A percentile compares a stretch with the other conserved stretches of the same genome.
These are phyloP conservation scores for Paramyrothecium roridum DNA, from an alignment of 2,329 filamentous ascomycete genomes.

Conservation along the genomic window DNA sequence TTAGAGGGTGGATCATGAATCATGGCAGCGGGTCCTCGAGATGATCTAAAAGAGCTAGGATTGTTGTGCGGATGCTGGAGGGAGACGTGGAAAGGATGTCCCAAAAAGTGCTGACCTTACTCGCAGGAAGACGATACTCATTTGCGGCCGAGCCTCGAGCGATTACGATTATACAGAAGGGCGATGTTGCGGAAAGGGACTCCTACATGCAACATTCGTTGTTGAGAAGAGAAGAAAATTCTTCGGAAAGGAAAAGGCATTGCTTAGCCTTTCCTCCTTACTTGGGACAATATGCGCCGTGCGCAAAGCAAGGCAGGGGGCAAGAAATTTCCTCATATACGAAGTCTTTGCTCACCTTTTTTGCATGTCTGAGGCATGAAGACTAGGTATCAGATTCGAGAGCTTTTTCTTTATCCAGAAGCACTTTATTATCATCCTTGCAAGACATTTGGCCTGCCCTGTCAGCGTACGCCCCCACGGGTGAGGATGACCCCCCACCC, in stretches of 20 bases:
- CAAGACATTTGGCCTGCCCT: not conserved
- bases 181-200: too few species aligned
- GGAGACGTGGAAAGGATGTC: conserved; percentile 8
- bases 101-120: not conserved
- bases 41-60: conserved; percentile 13
- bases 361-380: not conserved
- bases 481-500: not conserved
- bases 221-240: too few species aligned
- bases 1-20: conserved; percentile 30
- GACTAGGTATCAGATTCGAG: not conserved
- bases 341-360: not conserved
- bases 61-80: conserved; percentile 15
- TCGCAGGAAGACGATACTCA: not conserved
- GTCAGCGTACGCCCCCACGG: not conserved
- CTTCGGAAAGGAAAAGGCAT: too few species aligned
- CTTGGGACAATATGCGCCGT: too few species aligned
- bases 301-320: too few species aligned
- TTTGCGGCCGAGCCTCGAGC: too few species aligned
- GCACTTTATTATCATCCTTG: not conserved
- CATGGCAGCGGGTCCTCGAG: conserved; percentile 14
- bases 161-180: too few species aligned
- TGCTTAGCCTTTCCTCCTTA: too few species aligned
- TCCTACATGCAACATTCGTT: too few species aligned
- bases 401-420: not conserved
- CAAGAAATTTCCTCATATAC: not conserved